These are phyloP conservation scores for Boletus calvinii DNA, from an alignment of 1,284 basidiomycete genomes.

Conservation along the genomic window DNA sequence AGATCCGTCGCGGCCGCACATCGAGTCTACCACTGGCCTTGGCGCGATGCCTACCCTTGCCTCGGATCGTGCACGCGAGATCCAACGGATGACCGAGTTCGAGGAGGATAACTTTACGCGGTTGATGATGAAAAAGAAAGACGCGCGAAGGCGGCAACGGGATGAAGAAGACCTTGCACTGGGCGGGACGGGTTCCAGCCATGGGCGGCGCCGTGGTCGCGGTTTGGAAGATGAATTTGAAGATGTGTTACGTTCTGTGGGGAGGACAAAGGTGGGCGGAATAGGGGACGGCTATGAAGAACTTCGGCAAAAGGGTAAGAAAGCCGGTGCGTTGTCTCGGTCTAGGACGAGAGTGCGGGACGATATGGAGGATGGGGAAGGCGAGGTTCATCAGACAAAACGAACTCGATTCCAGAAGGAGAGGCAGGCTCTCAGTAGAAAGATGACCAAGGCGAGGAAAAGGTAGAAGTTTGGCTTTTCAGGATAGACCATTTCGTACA, in stretches of 20 bases:
- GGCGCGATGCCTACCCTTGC: slow-evolving; percentile 58
- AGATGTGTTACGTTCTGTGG: slow-evolving; percentile 68
- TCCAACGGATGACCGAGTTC: slow-evolving; percentile 85
- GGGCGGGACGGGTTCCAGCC: slow-evolving; percentile 56
- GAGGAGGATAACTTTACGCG: slow-evolving; percentile 97
- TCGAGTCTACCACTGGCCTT: slow-evolving; percentile 55
- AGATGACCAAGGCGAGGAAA: slow-evolving; percentile 18
- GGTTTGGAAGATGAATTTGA: slow-evolving; percentile 84
- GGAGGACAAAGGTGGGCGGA: slow-evolving; percentile 44
- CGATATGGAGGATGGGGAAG: slow-evolving; percentile 43
- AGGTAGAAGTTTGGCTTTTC: slow-evolving; percentile 14
- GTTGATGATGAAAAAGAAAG: slow-evolving; percentile 89
- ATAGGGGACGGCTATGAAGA: slow-evolving; percentile 73
- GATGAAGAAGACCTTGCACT: slow-evolving; percentile 94
- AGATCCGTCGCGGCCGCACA: slow-evolving; percentile 40
- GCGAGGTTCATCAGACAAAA: slow-evolving; percentile 52
- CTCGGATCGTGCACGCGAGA: slow-evolving; percentile 71
- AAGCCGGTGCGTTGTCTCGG: slow-evolving; percentile 54
- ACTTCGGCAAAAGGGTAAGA: slow-evolving; percentile 65
- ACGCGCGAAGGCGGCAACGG: slow-evolving; percentile 69
- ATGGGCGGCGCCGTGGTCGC: slow-evolving; percentile 61
- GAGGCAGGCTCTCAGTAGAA: slow-evolving; percentile 54
- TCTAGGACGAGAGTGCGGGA: slow-evolving; percentile 43
- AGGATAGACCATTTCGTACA: background rate
- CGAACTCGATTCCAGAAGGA: slow-evolving; percentile 77